phyloP scores from a whole-genome alignment of 2,329 filamentous ascomycete genomes.

The Colletotrichum camelliae region DNA sequence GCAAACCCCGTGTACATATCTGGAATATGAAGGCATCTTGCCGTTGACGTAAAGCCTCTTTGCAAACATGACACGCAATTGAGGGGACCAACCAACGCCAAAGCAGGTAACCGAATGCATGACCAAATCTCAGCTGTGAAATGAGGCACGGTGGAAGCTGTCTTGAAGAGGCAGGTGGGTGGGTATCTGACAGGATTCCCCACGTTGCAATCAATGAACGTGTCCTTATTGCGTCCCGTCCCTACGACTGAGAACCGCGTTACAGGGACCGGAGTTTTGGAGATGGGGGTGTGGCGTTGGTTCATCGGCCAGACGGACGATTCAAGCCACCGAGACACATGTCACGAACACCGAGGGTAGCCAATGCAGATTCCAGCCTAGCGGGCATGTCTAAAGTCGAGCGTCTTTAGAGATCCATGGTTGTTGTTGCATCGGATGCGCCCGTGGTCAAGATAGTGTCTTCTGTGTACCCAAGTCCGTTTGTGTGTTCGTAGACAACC shows the following conservation, averaged over 20 bases:
- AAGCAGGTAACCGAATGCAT: neutral
- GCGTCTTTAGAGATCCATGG: neutral
- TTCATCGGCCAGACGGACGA: neutral
- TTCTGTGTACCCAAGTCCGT: neutral
- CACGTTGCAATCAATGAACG: slow-evolving; percentile 11
- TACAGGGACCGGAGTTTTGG: neutral
- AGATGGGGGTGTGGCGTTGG: neutral
- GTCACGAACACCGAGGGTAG: neutral
- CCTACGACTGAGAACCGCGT: neutral
- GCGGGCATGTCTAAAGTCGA: neutral
- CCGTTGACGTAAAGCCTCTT: neutral
- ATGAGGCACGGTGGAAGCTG: slow-evolving; percentile 4
- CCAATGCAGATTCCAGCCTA: neutral
- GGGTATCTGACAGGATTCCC: slow-evolving; percentile 5
- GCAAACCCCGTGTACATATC: neutral
- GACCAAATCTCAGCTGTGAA: neutral
- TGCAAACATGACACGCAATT: neutral
- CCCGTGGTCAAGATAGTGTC: neutral
- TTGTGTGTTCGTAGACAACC: neutral
- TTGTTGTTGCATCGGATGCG: neutral
- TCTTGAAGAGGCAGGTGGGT: slow-evolving; percentile 19
- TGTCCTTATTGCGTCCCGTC: slow-evolving; percentile 9
- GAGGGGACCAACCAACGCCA: neutral
- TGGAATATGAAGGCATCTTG: neutral
- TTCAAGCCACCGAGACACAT: neutral